Base-by-base conservation (phyloP, 2,329 filamentous ascomycete genomes). In the Hymenotorrendiella dingleyae region DNA sequence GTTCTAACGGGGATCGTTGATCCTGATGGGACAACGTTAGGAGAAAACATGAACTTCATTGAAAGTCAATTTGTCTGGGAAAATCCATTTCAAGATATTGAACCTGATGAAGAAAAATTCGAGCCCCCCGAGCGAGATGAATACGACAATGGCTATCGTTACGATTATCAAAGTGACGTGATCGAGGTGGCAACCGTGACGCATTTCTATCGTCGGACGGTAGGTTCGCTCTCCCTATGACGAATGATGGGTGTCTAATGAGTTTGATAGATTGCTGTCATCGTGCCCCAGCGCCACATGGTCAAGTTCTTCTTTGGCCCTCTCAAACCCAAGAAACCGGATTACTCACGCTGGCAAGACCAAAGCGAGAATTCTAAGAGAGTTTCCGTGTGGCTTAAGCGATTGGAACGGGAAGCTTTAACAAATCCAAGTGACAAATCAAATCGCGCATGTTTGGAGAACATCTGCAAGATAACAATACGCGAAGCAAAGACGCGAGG, bases 391-490 rank as follows among this genome's bases (percentile, higher is more conserved):
- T n/a, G n/a, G n/a, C 27, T 47, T 11, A 20, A 45, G 16, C 42
- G 29, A 7, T 23, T 50, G 3, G 30, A 30, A 24, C 14, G n/a
- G 6, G 12, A 32, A n/a, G 10, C 40, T 4, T 16, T n/a, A 6
- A 8, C 30, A 8, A 22, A 30, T 22, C 10, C 33, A 6, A 34
- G 11, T 4, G 44, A 47, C 17, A 11, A 16, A 16, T 10, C 19
- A 5, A 20, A 17, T 11, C 22, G 28, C 10, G 39, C 33, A n/a
- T 35, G 42, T 22, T n/a, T 49, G 4, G 21, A 27, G 19, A 11
- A 24, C 11, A 44, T 49, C 10, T 43, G 43, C 39, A 32, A 24
- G 9, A 26, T 45, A 14, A 42, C 45, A 3, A 28, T 46, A 7
- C 11, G 29, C 28, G 6, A 32, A 16, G 38, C 16, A 16, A 11